phyloP scores from a whole-genome alignment of 148 eudicot genomes.

The Chenopodium berlandieri region DNA sequence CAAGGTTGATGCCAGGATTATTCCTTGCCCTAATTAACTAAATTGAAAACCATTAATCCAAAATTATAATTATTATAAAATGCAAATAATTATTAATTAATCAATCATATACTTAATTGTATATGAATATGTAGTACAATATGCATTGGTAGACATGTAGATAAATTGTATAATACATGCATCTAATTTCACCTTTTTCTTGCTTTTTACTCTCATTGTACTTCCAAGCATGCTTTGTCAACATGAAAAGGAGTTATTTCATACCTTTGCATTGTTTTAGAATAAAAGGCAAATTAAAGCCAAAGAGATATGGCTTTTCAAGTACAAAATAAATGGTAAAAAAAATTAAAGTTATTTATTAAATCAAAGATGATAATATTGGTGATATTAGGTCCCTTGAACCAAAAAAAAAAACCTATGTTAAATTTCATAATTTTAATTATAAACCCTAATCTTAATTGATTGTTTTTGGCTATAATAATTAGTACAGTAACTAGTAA shows the following conservation, averaged over 20 bases:
- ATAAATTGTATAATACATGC: conserved; percentile 3
- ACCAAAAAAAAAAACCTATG: background rate
- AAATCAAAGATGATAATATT: conserved; percentile 11
- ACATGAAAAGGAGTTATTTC: conserved; percentile 16
- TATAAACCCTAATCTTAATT: conserved; percentile 14
- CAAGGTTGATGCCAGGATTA: conserved; percentile 16
- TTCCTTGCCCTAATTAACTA: conserved; percentile 4
- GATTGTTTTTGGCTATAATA: background rate
- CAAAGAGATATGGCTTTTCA: background rate
- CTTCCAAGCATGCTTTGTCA: conserved; percentile 9
- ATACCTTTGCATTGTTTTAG: background rate
- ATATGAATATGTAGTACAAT: background rate
- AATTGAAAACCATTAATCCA: too few relatives aligned
- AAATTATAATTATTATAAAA: too few relatives aligned
- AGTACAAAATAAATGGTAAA: conserved; percentile 15
- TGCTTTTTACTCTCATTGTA: conserved; percentile 1
- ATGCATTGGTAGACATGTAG: conserved; percentile 15
- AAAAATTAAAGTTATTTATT: background rate
- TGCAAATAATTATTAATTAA: background rate
- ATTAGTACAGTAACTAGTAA: too few relatives aligned
- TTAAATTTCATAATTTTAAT: background rate
- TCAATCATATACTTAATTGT: background rate
- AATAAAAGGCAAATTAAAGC: background rate
- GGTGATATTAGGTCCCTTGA: background rate
- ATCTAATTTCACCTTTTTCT: background rate